These are phyloP conservation scores for Plasmodium sp. DNA, from an alignment of 169 alveolate genomes.

Conservation along the genomic window DNA sequence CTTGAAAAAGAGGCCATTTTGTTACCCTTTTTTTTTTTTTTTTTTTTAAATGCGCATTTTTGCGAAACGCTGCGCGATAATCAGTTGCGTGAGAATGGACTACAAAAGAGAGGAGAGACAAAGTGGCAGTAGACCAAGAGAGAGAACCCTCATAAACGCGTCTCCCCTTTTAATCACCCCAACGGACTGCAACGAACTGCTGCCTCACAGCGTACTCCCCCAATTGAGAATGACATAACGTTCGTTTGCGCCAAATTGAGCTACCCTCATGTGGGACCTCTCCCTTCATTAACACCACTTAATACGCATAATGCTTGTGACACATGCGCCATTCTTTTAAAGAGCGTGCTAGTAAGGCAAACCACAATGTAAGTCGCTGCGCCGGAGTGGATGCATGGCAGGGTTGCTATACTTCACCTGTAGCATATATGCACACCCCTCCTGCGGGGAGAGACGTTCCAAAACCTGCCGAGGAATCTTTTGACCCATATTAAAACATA, in stretches of 20 bases:
- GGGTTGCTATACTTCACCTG: background rate
- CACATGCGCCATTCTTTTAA: background rate
- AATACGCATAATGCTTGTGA: background rate
- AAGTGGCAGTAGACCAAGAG: background rate
- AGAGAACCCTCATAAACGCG: background rate
- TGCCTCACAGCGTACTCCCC: background rate
- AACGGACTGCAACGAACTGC: background rate
- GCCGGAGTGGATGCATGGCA: background rate
- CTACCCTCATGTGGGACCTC: background rate
- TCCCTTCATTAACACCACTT: background rate
- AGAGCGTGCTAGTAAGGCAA: background rate
- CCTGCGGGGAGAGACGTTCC: background rate
- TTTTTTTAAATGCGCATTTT: background rate
- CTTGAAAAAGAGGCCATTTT: background rate
- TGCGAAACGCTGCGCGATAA: background rate
- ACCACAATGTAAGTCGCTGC: background rate
- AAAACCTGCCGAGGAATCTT: background rate
- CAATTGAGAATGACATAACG: background rate
- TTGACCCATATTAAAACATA: background rate
- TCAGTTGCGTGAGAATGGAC: background rate
- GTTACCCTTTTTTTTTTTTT: background rate
- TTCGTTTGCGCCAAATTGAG: background rate
- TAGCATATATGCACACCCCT: background rate
- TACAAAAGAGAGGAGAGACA: background rate
- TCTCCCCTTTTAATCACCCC: background rate